Evolutionary conservation across 2,329 filamentous ascomycete species (phyloP).

Genomic region (Zasmidium cellare): DNA sequence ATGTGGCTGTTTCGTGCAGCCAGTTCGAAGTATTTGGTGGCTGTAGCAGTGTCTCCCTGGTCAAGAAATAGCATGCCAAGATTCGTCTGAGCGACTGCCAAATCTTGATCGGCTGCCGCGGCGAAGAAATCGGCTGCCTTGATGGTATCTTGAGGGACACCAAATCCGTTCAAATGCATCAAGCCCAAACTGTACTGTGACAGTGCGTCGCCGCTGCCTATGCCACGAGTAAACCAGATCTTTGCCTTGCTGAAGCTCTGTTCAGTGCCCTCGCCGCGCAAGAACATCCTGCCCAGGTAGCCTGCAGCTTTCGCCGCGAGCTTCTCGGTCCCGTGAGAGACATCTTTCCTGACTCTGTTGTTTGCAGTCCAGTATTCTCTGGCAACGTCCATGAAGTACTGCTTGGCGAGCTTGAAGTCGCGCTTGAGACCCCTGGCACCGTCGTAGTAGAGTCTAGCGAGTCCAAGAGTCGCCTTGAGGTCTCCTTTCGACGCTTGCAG

Average conservation of each 20-base stretch:
- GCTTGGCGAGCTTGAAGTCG: constrained; percentile 71
- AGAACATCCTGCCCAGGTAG: constrained; percentile 83
- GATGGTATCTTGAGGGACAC: constrained; percentile 67
- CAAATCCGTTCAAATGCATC: constrained; percentile 79
- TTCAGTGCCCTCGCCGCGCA: constrained; percentile 80
- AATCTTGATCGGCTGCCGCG: constrained; percentile 77
- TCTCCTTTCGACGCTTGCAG: constrained; percentile 89
- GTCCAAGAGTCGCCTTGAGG: constrained; percentile 79
- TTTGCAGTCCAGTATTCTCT: constrained; percentile 76
- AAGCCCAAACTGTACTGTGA: constrained; percentile 83
- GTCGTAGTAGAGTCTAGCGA: constrained; percentile 86
- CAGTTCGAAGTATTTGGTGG: constrained; percentile 83
- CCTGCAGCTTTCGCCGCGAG: constrained; percentile 80
- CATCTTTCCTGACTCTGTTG: constrained; percentile 70
- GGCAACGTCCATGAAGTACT: constrained; percentile 78
- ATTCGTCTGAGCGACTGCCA: constrained; percentile 76
- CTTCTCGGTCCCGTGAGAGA: constrained; percentile 71
- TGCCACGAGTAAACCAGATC: constrained; percentile 80
- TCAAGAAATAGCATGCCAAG: constrained; percentile 84
- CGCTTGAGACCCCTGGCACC: constrained; percentile 73
- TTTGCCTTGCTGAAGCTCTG: constrained; percentile 76
- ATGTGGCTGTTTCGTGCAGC: constrained; percentile 80
- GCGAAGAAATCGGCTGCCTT: constrained; percentile 76
- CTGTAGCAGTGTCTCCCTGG: constrained; percentile 78
- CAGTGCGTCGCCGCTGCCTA: constrained; percentile 73